These are phyloP conservation scores for Pseudogymnoascus sp. DNA, from an alignment of 2,329 filamentous ascomycete genomes.

Conservation along the genomic window DNA sequence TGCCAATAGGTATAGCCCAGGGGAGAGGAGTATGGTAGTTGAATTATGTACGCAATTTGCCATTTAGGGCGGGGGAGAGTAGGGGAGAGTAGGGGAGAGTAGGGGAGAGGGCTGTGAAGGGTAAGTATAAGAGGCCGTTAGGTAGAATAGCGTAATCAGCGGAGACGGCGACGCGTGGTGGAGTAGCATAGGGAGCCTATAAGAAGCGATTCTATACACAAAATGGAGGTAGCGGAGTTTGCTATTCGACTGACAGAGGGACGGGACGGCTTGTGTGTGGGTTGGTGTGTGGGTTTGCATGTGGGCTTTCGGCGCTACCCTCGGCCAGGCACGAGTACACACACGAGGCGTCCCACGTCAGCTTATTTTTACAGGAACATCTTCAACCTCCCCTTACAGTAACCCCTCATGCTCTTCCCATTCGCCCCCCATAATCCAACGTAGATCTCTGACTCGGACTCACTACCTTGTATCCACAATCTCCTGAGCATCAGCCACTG, in stretches of 20 bases:
- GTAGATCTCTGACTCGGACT: not conserved
- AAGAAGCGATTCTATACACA: not conserved
- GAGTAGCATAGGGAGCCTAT: not conserved
- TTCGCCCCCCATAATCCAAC: not conserved
- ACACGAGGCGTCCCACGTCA: slow-evolving; percentile 2
- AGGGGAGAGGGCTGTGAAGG: not conserved
- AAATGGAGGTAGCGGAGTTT: not conserved
- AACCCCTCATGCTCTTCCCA: not conserved
- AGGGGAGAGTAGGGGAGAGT: not conserved
- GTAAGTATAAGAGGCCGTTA: not conserved
- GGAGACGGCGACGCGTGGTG: too few species aligned
- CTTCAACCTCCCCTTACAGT: not conserved
- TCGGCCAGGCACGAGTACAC: not conserved
- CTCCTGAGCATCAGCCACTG: not conserved
- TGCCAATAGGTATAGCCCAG: not conserved
- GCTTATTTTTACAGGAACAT: not conserved
- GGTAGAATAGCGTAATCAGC: too few species aligned
- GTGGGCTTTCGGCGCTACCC: not conserved
- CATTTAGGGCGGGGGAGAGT: not conserved
- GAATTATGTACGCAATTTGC: not conserved
- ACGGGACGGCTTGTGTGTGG: not conserved
- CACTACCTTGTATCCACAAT: not conserved
- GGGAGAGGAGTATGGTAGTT: not conserved
- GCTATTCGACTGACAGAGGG: not conserved
- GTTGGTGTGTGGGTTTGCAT: not conserved